Evolutionary conservation across 805 yeast genomes (phyloP).

Genomic region (Wickerhamiella lipophila): DNA sequence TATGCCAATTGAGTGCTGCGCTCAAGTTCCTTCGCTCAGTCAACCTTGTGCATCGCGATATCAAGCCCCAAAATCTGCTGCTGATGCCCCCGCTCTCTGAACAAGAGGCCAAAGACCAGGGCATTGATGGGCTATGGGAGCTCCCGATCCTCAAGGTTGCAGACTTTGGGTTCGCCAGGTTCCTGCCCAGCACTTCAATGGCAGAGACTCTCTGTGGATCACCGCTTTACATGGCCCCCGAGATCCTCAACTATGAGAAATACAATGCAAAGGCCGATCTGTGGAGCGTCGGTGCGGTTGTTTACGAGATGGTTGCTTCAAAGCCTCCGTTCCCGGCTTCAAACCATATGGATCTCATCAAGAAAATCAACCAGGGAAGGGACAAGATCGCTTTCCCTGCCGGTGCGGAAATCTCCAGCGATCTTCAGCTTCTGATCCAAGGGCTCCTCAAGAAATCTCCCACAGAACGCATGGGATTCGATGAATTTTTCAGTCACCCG

Average conservation of each 20-base stretch:
- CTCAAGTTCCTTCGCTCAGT: slow-evolving; percentile 67
- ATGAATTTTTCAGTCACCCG: slow-evolving; percentile 64
- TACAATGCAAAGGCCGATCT: slow-evolving; percentile 94
- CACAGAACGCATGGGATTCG: slow-evolving; percentile 73
- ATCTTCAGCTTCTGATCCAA: slow-evolving; percentile 57
- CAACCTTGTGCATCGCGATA: slow-evolving; percentile 86
- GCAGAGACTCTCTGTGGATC: slow-evolving; percentile 98
- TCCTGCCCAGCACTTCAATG: slow-evolving; percentile 81
- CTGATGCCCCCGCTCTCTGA: slow-evolving; percentile 72
- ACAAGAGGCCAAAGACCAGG: slow-evolving; percentile 39
- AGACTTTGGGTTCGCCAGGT: slow-evolving; percentile 95
- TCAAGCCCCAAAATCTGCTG: slow-evolving; percentile 80
- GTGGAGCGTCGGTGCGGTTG: slow-evolving; percentile 96
- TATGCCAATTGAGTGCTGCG: slow-evolving; percentile 78
- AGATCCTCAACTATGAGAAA: slow-evolving; percentile 82
- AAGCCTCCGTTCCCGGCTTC: slow-evolving; percentile 91
- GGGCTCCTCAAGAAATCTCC: slow-evolving; percentile 74
- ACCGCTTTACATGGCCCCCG: slow-evolving; percentile 98
- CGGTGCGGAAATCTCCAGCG: slow-evolving; percentile 48
- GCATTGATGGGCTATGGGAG: slow-evolving; percentile 72
- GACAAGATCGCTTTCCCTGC: slow-evolving; percentile 71
- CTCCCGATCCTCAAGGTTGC: slow-evolving; percentile 87
- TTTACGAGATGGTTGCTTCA: slow-evolving; percentile 93
- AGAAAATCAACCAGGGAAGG: slow-evolving; percentile 70
- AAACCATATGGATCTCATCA: slow-evolving; percentile 79